Base-by-base conservation (phyloP, 2,329 filamentous ascomycete species). In the Rhytidhysteron rufulum region DNA sequence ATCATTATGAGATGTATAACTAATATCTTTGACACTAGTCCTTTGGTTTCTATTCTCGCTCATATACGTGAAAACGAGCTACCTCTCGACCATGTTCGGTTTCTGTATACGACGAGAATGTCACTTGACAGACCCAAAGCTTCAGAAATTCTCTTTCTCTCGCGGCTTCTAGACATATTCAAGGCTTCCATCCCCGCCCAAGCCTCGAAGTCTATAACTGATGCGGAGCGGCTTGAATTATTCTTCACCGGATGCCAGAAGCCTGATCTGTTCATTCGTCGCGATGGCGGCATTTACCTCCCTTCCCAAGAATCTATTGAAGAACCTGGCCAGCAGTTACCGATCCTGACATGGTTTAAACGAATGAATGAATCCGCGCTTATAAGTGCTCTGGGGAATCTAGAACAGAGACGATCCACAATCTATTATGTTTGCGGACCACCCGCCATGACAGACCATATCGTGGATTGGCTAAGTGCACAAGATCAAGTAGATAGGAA, bases 41-140 rank as follows among this genome's bases (percentile, higher is more conserved):
- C 87, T 1, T 67, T 91, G 4, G 77, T 88, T 41, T 87, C 85
- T 40, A 91, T 91, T 61, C 67, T 88, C 35, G 73, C 78, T 13
- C 74, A 77, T 44, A 68, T 89, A 5, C 71, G 72, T 18, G 65
- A 75, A 49, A 66, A 67, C 15, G 53, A 59, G 27, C 49, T 55
- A 42, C 54, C 50, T 39, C 67, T 63, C 41, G 53, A 9, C 39
- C 59, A 77, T 11, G 74, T 87, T 13, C 68, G 72, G 31, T 71
- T 89, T 42, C 51, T 90, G 22, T 90, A 90, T 59, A 77, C 78
- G 3, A 78, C 70, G 15, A 77, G 74, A 46, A 51, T 62, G 5
- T 57, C 60, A 7, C 58, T 54, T 17, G 48, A 47, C 37, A 53
- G 58, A 34, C 50, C 58, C n/a, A 47, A 55, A 24, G 51, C 49